Evolutionary conservation across 306 rosid species (phyloP), one percentile per base, ranked within the genome.

Genomic region (Canavalia ensiformis): DNA sequence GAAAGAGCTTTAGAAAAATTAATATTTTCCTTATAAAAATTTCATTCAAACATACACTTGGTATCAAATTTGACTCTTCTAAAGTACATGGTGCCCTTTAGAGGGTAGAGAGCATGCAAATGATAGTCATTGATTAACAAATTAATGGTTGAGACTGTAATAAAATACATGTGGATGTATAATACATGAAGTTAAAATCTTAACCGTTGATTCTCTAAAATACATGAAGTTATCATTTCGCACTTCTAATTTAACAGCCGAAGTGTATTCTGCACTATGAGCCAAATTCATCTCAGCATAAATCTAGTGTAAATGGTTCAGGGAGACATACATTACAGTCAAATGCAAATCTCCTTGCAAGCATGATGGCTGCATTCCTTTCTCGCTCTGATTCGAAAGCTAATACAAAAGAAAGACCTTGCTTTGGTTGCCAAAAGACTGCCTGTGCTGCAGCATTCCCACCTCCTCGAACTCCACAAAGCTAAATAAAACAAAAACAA

Each of bases 361-460:
- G 93, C 98, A 94, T 92, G 75, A 92, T 86, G 52, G 95, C 92
- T 2, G 98, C 98, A 63, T 94, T 94, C 64, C 97, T 89, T 78
- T 94, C 98, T 72, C 98, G 79, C 81, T 90, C 97, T 0, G 97
- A 86, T 86, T 94, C 95, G 25, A 92, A 94, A 51, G 98, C 97
- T 55, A 94, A 82, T 11, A 90, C 92, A 69, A 88, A 90, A 58
- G 98, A 94, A 73, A 83, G 79, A 50, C 90, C 97, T 85, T 88
- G 85, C 85, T 87, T 92, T 3, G 94, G 91, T 85, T 92, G 93
- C 98, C 98, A 94, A 89, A 86, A 94, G 70, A 92, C 49, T 63
- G 96, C 98, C 77, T 90, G 98, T 0, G 98, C 88, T 2, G 94
- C 97, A 4, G 98, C 98, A 82, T 92, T 94, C 28, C 98, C 98